Evolutionary conservation across 176 grass and related monocot species (phyloP), one percentile per base, ranked within the genome.

Genomic region (Pontederia crassipes): DNA sequence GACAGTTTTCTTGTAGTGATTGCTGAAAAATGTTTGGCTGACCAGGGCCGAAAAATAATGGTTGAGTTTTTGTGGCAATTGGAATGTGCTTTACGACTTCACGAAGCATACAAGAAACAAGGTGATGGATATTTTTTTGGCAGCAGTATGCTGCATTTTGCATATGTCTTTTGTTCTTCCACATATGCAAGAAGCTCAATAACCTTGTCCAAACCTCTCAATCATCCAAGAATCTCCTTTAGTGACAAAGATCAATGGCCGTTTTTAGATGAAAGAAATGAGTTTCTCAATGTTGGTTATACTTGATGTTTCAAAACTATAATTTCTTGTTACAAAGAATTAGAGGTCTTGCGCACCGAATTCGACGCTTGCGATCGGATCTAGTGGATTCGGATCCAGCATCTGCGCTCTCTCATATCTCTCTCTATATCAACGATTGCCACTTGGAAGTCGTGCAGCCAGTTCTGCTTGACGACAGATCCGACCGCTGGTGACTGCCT

Each of bases 21-120:
- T n/a, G 87, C 87, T 0, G 92, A 97, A 76, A 76, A 97, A 58
- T 97, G 92, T 16, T 77, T 97, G 45, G 79, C 80, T 17, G 92
- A 88, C 61, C 86, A 97, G 20, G 92, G 87, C 65, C 81, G 92
- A 52, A 83, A 86, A 26, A 80, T 72, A 4, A 90, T 97, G 83
- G 86, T 83, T 2, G 92, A 97, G 66, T 83, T 97, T 0, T 66
- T 97, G 68, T 97, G 92, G 92, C 92, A 97, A 59, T 82, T 97
- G 27, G 92, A 97, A 74, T 97, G 90, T 67, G 83, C 65, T 26
- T 55, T 91, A 59, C 83, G 90, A 76, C 82, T 97, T 59, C 81
- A 97, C 53, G 92, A 97, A 49, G 73, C 87, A 55, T 97, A 97
- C 71, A 87, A 80, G 76, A 77, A 67, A 13, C 81, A 71, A 14